Percentiles rank a stretch among this genome's conserved stretches.
These are phyloP conservation scores for Blattamonas nauphoetae DNA, from an alignment of 78 protist genomes.

Conservation along the genomic window DNA sequence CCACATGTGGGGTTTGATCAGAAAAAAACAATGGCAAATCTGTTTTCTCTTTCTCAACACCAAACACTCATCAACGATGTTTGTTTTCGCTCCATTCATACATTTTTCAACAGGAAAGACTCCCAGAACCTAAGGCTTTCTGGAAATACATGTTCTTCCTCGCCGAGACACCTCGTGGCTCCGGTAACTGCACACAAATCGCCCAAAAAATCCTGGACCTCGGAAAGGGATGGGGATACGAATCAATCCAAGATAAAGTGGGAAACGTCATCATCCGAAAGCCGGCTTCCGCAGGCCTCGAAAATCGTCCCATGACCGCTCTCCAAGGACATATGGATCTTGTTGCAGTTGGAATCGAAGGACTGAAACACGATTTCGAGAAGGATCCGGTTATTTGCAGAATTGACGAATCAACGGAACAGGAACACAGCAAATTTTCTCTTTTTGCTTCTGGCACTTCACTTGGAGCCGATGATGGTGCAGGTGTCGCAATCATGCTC, in stretches of 20 bases:
- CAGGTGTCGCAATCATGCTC: slow-evolving; percentile 21
- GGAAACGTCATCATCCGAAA: slow-evolving; percentile 12
- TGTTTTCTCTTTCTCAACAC: no score
- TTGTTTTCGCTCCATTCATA: no score
- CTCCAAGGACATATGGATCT: slow-evolving; percentile 22
- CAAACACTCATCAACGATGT: no score
- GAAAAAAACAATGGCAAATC: no score
- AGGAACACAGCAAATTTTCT: background rate
- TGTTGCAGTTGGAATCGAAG: background rate
- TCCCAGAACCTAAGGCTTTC: background rate
- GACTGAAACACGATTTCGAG: background rate
- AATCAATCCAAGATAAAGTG: background rate
- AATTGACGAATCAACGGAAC: background rate
- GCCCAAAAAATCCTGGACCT: background rate
- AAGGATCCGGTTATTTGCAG: slow-evolving; percentile 12
- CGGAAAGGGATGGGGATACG: background rate
- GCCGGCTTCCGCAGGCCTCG: background rate
- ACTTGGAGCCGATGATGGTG: slow-evolving; percentile 30
- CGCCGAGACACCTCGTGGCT: background rate
- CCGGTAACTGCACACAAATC: background rate
- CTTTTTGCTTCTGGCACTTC: slow-evolving; percentile 21
- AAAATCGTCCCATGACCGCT: background rate
- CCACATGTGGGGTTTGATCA: no score
- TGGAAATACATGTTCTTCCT: background rate
- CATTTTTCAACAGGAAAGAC: background rate